phyloP scores from a whole-genome alignment of 257 asterid species.

The Forsythia viridissima region DNA sequence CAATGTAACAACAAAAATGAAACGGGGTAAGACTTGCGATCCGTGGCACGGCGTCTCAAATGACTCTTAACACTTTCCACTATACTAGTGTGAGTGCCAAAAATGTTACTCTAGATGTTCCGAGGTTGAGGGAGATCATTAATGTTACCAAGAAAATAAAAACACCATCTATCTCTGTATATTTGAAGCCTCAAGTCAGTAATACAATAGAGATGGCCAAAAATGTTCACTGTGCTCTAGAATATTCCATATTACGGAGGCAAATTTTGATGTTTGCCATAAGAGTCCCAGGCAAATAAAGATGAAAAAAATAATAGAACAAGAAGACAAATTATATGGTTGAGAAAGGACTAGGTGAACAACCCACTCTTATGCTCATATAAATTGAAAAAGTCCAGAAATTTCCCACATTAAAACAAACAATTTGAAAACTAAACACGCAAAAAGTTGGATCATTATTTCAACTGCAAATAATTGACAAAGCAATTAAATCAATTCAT shows the following conservation, averaged over 20 bases:
- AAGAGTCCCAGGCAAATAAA: background rate
- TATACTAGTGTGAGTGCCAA: constrained; percentile 99
- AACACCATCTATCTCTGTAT: constrained; percentile 78
- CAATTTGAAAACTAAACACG: background rate
- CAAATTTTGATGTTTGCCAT: background rate
- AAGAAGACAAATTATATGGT: background rate
- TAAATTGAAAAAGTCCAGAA: background rate
- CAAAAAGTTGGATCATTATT: background rate
- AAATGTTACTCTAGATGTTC: constrained; percentile 97
- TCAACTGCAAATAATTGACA: background rate
- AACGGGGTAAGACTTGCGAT: background rate
- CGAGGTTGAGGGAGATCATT: constrained; percentile 96
- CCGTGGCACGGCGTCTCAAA: constrained; percentile 71
- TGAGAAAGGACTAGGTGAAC: background rate
- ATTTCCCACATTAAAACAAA: background rate
- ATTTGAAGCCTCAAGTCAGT: constrained; percentile 70
- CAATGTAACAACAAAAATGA: constrained; percentile 12
- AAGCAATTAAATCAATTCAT: background rate
- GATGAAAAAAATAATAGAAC: background rate
- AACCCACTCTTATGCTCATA: background rate
- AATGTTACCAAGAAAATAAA: constrained; percentile 55
- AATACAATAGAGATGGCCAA: constrained; percentile 88
- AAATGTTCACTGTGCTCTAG: constrained; percentile 93
- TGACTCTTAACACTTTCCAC: constrained; percentile 98
- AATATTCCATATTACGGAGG: constrained; percentile 85